Base-by-base conservation (phyloP, 306 rosid genomes). In the Rubus idaeus region DNA sequence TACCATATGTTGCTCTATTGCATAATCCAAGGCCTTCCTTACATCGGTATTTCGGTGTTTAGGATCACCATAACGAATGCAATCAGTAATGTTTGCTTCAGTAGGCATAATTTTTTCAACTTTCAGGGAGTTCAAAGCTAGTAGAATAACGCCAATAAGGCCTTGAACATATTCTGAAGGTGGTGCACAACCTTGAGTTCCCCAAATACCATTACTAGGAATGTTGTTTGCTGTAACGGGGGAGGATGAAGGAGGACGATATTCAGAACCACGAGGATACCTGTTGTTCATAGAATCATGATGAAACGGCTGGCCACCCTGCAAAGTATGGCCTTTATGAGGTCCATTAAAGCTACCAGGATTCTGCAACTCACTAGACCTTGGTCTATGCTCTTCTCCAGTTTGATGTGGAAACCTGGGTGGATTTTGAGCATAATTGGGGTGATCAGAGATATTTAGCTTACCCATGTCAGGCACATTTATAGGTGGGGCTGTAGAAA, bases 81-180 rank as follows among this genome's bases (percentile, higher is more conserved):
- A 89, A 63, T 88, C 87, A 16, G 77, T 60, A 73, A 94, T 90
- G 81, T 91, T 90, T 37, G 64, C 87, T 77, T 90, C 95, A 41
- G 86, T 90, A 50, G 98, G 91, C 85, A 87, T 77, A 76, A 94
- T 51, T 85, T 75, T 89, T 82, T 94, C 95, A 35, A 0, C 47
- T 83, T 90, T 91, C 77, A 94, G 84, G 18, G 91, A 75, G 74
- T 86, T 76, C 21, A 94, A 81, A 50, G 97, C 78, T 56, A 76
- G 84, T 66, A 94, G 60, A 74, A 91, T 83, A 87, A 84, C 84
- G 14, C 90, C 91, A 14, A 86, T 70, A 79, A 85, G 91, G 63
- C 88, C 87, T 83, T 88, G 90, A 73, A 89, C 92, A 50, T 81
- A 82, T 65, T 91, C 93, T 41, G 98, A 85, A 65, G 98, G 96